These are phyloP conservation scores for Rhodotorula sp. DNA, from an alignment of 1,284 basidiomycete species.

Conservation along the genomic window DNA sequence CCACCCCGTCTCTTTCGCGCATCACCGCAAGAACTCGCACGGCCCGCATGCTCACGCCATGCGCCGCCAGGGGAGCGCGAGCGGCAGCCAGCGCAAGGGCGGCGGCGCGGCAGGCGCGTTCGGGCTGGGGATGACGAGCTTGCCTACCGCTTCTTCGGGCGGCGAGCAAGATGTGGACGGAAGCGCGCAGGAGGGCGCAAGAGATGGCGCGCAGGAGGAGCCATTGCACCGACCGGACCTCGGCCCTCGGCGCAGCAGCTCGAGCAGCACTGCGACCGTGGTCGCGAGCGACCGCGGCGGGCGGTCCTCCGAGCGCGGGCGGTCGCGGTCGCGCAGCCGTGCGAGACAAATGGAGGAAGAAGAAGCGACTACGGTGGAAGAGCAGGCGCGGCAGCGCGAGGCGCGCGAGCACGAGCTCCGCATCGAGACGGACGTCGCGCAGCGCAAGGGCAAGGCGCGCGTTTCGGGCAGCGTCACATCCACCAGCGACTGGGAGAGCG, in stretches of 20 bases:
- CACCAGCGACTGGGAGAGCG: slow-evolving; percentile 33
- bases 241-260: slow-evolving; percentile 11
- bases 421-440: neutral
- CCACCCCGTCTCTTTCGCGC: slow-evolving; percentile 34
- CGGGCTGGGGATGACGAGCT: slow-evolving; percentile 37
- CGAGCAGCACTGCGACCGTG: slow-evolving; percentile 25
- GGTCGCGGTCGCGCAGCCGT: slow-evolving; percentile 10
- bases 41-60: slow-evolving; percentile 12
- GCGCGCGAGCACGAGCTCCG: neutral
- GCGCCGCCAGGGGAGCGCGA: slow-evolving; percentile 25
- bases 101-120: slow-evolving; percentile 13
- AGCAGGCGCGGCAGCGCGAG: neutral
- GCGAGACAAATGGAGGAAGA: neutral
- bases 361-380: neutral
- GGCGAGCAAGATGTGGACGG: neutral
- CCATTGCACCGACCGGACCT: neutral
- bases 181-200: neutral
- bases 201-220: neutral
- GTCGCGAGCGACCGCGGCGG: slow-evolving; percentile 3
- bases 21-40: slow-evolving; percentile 22
- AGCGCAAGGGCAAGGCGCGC: neutral
- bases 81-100: slow-evolving; percentile 21
- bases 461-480: slow-evolving; percentile 16
- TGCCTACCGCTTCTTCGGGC: neutral
- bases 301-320: neutral